These are phyloP conservation scores for Botrytis hyacinthi DNA, from an alignment of 2,329 filamentous ascomycete species.

Conservation along the genomic window DNA sequence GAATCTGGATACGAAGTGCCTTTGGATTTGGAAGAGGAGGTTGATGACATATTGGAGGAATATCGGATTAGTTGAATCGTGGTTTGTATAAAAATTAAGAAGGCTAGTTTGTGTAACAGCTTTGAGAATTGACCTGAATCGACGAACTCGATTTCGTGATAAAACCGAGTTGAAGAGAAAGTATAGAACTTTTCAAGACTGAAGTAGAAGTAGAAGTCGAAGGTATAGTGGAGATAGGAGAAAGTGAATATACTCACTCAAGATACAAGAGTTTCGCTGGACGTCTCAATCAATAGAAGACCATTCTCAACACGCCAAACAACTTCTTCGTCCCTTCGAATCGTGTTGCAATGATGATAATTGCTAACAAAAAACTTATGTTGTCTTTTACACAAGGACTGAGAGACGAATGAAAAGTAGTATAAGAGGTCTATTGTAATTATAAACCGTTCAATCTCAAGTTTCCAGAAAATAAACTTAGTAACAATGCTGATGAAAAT, in stretches of 20 bases:
- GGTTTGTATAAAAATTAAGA: neutral
- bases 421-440: too few relatives aligned
- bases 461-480: neutral
- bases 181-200: neutral
- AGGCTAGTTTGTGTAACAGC: rapidly evolving
- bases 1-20: neutral
- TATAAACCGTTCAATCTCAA: neutral
- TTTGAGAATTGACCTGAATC: neutral
- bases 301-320: neutral
- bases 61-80: neutral
- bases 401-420: neutral
- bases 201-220: neutral
- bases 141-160: neutral
- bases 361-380: too few relatives aligned
- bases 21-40: neutral
- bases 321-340: neutral
- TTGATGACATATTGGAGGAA: neutral
- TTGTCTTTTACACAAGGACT: rapidly evolving
- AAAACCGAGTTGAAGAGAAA: neutral
- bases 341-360: too few relatives aligned
- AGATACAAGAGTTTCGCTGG: neutral
- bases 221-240: neutral
- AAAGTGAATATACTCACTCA: neutral
- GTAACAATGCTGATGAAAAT: neutral
- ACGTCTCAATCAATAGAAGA: neutral